A percentile compares a stretch with the other conserved stretches of the same genome.
phyloP scores from a whole-genome alignment of 176 grass and related monocot species.

The Eragrostis nindensis region DNA sequence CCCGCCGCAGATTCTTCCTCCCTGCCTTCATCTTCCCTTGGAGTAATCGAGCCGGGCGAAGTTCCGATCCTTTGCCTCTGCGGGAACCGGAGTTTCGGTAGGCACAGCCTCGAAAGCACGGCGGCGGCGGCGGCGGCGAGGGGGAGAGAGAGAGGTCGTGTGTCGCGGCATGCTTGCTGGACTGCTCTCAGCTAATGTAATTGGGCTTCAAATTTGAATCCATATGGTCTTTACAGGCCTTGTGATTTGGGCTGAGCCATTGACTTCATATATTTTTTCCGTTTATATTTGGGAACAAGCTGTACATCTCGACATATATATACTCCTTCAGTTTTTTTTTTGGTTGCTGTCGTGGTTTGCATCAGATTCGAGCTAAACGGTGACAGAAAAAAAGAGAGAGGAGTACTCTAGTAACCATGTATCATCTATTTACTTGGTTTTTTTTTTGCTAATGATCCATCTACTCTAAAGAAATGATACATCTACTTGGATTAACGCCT shows the following conservation, averaged over 20 bases:
- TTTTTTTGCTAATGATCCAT: too few relatives aligned
- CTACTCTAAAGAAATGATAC: too few relatives aligned
- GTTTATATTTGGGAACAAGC: too few relatives aligned
- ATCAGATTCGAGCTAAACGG: too few relatives aligned
- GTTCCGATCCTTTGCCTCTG: not conserved
- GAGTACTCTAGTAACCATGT: too few relatives aligned
- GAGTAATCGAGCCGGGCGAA: not conserved
- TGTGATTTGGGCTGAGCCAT: not conserved
- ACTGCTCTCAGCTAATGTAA: not conserved
- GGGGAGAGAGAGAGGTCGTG: not conserved
- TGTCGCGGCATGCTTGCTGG: not conserved
- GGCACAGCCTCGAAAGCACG: not conserved
- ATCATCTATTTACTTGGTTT: too few relatives aligned
- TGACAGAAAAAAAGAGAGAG: too few relatives aligned
- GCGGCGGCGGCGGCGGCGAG: not conserved
- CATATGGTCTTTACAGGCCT: not conserved
- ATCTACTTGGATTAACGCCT: too few relatives aligned
- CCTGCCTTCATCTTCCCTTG: slow-evolving; percentile 63
- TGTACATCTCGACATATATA: too few relatives aligned
- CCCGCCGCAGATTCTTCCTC: slow-evolving; percentile 86
- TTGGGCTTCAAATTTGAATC: not conserved
- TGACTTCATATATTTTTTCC: too few relatives aligned
- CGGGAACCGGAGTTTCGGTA: not conserved
- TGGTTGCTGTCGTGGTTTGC: too few relatives aligned
- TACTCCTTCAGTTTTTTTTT: too few relatives aligned